Evolutionary conservation across 2,329 filamentous ascomycete genomes (phyloP).

Genomic region (Sporothrix protearum): DNA sequence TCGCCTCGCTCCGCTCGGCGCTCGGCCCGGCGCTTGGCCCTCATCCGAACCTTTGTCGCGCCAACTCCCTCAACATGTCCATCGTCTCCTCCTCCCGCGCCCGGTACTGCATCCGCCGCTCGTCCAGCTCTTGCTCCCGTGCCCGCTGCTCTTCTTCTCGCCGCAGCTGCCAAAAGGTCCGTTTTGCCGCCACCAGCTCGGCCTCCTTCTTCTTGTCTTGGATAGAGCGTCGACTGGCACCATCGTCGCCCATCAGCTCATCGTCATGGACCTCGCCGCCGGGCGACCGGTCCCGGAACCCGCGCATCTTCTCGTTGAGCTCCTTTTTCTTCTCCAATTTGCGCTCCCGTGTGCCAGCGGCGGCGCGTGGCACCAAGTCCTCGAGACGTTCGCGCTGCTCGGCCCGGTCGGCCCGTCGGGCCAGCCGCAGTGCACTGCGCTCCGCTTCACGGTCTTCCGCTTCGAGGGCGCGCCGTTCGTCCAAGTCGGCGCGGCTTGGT

Average conservation of each 20-base stretch:
- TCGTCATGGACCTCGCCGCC: conserved; percentile 65
- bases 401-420: conserved; percentile 62
- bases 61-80: conserved; percentile 16
- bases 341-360: conserved; percentile 76
- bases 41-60: conserved; percentile 23
- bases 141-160: conserved; percentile 24
- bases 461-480: conserved; percentile 51
- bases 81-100: conserved; percentile 21
- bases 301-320: conserved; percentile 66
- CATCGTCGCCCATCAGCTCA: conserved; percentile 74
- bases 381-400: conserved; percentile 70
- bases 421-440: conserved; percentile 46
- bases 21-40: no score
- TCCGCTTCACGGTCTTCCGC: conserved; percentile 51
- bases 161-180: conserved; percentile 46
- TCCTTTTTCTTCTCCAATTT: conserved; percentile 80
- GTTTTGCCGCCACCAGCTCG: conserved; percentile 61
- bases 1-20: neutral
- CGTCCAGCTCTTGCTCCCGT: conserved; percentile 17
- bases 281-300: conserved; percentile 67
- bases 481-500: conserved; percentile 70
- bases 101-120: conserved; percentile 20
- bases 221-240: conserved; percentile 49
- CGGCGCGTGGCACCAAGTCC: conserved; percentile 79
- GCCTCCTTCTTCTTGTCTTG: conserved; percentile 60